phyloP scores from a whole-genome alignment of 164 flowering plant genomes.

The Piper betle region DNA sequence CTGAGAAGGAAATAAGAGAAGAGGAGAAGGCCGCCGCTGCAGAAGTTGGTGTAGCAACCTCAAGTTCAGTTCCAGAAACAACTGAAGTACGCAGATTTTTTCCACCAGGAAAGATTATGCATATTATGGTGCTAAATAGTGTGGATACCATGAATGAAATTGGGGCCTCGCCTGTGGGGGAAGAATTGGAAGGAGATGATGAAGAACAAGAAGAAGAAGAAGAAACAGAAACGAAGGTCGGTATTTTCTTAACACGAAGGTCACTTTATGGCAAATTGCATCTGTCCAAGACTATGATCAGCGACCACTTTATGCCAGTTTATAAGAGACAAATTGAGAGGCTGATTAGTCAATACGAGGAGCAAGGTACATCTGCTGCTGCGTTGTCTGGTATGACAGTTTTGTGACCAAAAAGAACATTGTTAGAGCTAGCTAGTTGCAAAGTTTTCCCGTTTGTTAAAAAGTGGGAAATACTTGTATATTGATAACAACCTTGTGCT shows the following conservation, averaged over 20 bases:
- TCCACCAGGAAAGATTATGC: constrained; percentile 91
- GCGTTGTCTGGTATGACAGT: background rate
- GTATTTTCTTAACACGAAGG: constrained; percentile 64
- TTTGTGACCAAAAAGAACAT: background rate
- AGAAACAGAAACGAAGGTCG: constrained; percentile 27
- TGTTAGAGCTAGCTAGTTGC: background rate
- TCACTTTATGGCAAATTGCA: constrained; percentile 70
- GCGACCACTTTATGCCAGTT: constrained; percentile 91
- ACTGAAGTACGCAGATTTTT: constrained; percentile 64
- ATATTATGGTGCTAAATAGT: constrained; percentile 33
- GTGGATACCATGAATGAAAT: constrained; percentile 16
- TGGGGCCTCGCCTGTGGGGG: constrained; percentile 4
- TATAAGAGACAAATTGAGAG: constrained; percentile 78
- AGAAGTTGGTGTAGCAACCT: constrained; percentile 31
- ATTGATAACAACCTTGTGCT: background rate
- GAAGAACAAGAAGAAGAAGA: background rate
- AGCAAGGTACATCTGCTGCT: constrained; percentile 15
- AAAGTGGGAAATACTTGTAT: background rate
- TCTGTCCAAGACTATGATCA: constrained; percentile 78
- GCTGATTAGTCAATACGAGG: constrained; percentile 52
- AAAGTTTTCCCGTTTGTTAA: background rate
- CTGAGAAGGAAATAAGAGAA: constrained; percentile 49
- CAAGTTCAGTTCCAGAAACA: constrained; percentile 32
- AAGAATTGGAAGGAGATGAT: constrained; percentile 6
- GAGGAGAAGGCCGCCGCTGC: constrained; percentile 72